phyloP scores from a whole-genome alignment of 2,329 filamentous ascomycete species.

The Penicillium vulpinum region DNA sequence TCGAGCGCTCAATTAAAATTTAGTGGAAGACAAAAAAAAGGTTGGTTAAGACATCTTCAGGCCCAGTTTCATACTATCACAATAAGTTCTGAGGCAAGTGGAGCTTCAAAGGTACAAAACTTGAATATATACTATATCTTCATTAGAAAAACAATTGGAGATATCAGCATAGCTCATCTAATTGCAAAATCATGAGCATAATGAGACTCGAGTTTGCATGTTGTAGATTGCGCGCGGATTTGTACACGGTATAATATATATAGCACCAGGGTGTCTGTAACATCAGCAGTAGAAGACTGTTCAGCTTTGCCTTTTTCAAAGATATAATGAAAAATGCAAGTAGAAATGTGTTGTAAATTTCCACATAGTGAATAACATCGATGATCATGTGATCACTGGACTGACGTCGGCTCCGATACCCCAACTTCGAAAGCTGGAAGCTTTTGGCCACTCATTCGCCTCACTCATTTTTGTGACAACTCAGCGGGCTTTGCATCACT shows the following conservation, averaged over 20 bases:
- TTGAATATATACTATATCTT: neutral
- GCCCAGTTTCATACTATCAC: neutral
- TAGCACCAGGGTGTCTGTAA: neutral
- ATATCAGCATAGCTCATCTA: neutral
- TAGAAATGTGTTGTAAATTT: neutral
- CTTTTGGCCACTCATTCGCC: conserved; percentile 3
- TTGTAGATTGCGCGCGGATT: neutral
- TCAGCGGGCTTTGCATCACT: neutral
- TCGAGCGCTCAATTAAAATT: too few species aligned
- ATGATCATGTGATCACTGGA: conserved; percentile 1
- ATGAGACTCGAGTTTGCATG: neutral
- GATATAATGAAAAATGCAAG: neutral
- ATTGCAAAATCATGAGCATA: neutral
- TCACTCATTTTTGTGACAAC: neutral
- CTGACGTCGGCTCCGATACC: conserved; percentile 6
- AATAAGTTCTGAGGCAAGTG: neutral
- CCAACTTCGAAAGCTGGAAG: neutral
- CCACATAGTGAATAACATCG: neutral
- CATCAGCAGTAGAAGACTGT: too few species aligned
- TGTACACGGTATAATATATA: neutral
- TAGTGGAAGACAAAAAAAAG: too few species aligned
- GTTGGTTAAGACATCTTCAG: neutral
- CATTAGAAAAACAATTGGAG: neutral
- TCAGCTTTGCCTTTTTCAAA: neutral
- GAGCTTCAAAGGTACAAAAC: neutral